Conservation (phyloP, 2,329 filamentous ascomycete species). For the Calonectria pauciramosa region DNA sequence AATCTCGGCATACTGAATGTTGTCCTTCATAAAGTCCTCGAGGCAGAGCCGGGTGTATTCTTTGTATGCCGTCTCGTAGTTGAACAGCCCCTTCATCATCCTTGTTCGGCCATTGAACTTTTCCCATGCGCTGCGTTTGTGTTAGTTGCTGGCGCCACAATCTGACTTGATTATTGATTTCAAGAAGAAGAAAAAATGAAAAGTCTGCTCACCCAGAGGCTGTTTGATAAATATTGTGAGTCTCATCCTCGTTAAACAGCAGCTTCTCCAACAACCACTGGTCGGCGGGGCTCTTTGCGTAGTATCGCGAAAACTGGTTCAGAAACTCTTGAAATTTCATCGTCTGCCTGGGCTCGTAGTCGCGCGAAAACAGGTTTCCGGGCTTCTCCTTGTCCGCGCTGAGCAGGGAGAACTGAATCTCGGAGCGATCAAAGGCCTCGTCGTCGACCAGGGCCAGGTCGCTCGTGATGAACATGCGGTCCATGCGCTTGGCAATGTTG, state of each 20-base stretch:
- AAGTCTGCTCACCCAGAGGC: conserved; percentile 63
- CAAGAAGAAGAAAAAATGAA: not conserved
- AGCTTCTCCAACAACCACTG: conserved; percentile 74
- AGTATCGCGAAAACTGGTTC: conserved; percentile 49
- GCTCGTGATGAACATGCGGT: conserved; percentile 79
- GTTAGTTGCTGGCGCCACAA: conserved; percentile 25
- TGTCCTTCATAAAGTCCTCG: conserved; percentile 72
- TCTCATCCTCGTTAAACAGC: conserved; percentile 71
- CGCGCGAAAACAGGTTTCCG: conserved; percentile 62
- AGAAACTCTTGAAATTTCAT: conserved; percentile 62
- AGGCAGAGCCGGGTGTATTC: conserved; percentile 72
- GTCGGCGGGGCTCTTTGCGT: conserved; percentile 49
- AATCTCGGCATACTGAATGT: conserved; percentile 80
- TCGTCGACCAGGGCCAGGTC: conserved; percentile 58
- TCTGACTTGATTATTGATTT: not conserved
- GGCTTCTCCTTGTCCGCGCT: conserved; percentile 49
- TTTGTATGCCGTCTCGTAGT: conserved; percentile 74
- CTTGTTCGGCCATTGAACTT: conserved; percentile 78
- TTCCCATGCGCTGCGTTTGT: conserved; percentile 64
- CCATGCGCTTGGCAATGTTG: conserved; percentile 65
- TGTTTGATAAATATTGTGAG: conserved; percentile 66
- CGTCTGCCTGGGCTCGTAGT: conserved; percentile 60
- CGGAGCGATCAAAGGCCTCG: conserved; percentile 64
- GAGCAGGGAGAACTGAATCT: conserved; percentile 73
- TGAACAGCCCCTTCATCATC: conserved; percentile 80